Evolutionary conservation across 495 filamentous ascomycete species (phyloP).

Genomic region (Daldinia bambusicola): DNA sequence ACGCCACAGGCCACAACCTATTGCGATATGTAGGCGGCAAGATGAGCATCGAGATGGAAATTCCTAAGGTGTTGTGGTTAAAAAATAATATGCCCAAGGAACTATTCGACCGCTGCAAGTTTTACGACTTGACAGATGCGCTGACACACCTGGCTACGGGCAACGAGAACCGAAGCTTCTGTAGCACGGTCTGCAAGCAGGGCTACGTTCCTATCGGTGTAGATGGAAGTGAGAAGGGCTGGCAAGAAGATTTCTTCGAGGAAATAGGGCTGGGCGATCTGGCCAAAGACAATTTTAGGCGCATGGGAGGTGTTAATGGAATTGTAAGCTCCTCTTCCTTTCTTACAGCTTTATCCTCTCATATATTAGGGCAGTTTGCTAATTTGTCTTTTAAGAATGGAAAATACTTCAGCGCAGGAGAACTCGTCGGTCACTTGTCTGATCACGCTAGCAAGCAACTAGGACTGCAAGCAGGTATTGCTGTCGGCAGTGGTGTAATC

Average conservation of each 20-base stretch:
- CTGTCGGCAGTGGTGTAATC: constrained; percentile 94
- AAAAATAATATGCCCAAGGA: constrained; percentile 98
- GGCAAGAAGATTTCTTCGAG: constrained; percentile 92
- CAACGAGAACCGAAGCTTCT: constrained; percentile 89
- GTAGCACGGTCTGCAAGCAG: constrained; percentile 94
- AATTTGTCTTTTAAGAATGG: constrained; percentile 73
- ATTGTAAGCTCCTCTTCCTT: constrained; percentile 74
- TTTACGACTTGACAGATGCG: constrained; percentile 94
- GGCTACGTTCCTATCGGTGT: constrained; percentile 94
- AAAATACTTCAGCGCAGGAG: constrained; percentile 86
- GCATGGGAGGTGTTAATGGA: constrained; percentile 92
- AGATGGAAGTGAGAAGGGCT: constrained; percentile 96
- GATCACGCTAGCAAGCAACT: constrained; percentile 85
- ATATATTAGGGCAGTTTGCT: constrained; percentile 38
- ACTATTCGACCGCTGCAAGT: constrained; percentile 90
- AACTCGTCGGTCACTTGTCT: constrained; percentile 84
- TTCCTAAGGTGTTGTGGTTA: constrained; percentile 96
- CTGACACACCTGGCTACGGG: constrained; percentile 96
- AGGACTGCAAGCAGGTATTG: constrained; percentile 86
- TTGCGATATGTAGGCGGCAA: constrained; percentile 94
- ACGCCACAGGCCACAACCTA: constrained; percentile 90
- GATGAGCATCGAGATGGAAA: constrained; percentile 99
- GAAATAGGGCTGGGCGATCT: constrained; percentile 86
- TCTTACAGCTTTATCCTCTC: not conserved
- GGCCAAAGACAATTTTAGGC: constrained; percentile 83